Evolutionary conservation across 2,329 filamentous ascomycete species (phyloP).

Genomic region (Phyllosticta citrichinensis): DNA sequence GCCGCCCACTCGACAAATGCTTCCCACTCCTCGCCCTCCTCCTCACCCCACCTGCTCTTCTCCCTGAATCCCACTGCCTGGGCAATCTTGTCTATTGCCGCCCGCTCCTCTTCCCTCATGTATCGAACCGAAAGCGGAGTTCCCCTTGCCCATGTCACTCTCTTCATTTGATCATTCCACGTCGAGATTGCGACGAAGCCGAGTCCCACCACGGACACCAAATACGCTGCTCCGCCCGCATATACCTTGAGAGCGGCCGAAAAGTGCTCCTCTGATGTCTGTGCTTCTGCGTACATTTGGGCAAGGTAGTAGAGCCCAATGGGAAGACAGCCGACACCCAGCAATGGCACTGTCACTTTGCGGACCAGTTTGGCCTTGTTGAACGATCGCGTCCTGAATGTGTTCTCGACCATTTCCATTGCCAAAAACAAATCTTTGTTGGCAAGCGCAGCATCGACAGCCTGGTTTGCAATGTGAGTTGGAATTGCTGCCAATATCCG

Average conservation of each 20-base stretch:
- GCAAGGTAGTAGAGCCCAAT: constrained; percentile 62
- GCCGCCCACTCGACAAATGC: constrained; percentile 72
- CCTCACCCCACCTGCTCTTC: constrained; percentile 68
- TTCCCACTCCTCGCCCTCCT: constrained; percentile 86
- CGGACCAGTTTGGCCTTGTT: constrained; percentile 57
- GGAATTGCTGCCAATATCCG: constrained; percentile 52
- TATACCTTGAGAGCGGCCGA: constrained; percentile 72
- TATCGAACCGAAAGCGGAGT: constrained; percentile 72
- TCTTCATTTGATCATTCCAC: constrained; percentile 87
- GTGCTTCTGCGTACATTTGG: constrained; percentile 53
- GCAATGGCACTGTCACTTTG: constrained; percentile 50
- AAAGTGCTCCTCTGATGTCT: constrained; percentile 65
- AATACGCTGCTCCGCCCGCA: constrained; percentile 71
- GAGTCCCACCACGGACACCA: constrained; percentile 69
- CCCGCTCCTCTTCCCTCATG: constrained; percentile 82
- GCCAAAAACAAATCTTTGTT: constrained; percentile 69
- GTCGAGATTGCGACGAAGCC: constrained; percentile 79
- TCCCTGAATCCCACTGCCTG: constrained; percentile 89
- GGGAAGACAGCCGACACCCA: constrained; percentile 49
- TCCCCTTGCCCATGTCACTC: constrained; percentile 82
- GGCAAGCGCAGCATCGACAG: constrained; percentile 70
- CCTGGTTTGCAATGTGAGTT: constrained; percentile 56
- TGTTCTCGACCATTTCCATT: constrained; percentile 62
- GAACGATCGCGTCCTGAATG: constrained; percentile 58
- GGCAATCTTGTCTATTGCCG: constrained; percentile 75